Evolutionary conservation across 2,329 filamentous ascomycete genomes (phyloP), one percentile per base, ranked within the genome.

Genomic region (Colletotrichum sp.): DNA sequence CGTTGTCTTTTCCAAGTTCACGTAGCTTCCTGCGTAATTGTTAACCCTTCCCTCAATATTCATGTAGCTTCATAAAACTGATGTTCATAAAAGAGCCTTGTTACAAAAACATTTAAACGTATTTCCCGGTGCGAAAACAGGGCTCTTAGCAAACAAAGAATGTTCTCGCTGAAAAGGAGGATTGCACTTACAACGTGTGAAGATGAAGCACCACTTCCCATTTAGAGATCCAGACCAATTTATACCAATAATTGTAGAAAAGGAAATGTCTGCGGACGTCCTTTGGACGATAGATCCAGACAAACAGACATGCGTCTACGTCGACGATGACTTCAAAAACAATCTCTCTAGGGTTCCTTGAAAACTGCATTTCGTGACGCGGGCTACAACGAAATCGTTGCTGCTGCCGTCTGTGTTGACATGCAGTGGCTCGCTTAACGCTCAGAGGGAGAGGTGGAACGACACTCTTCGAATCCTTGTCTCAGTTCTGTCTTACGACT

Each of bases 121-220:
- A 18, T 43, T 43, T 43, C 1, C 1, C 1, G 8, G 16, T 43
- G 16, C 16, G 36, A 39, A 39, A 18, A 1, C 18, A 18, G 16
- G 2, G 2, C 36, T 18, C 36, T 39, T 39, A 1, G 1, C 16
- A 0, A 9, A 18, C 8, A 18, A 39, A 5, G 1, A 18, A 39
- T 39, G 8, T 1, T 39, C 9, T 18, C 16, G 8, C 36, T 2
- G 8, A n/a, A 0, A 43, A 43, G 2, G 39, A 43, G 39, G 16
- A n/a, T 43, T 43, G 18, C 39, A n/a, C 5, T 43, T n/a, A 43
- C 1, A 8, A 16, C 16, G 16, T n/a, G 6, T 6, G 0, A 1
- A n/a, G 0, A 18, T 43, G 39, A 43, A 18, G n/a, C 39, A 43
- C 36, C 1, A 10, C 36, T 18, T 10, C 2, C 39, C n/a, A n/a